Evolutionary conservation across 2,329 filamentous ascomycete genomes (phyloP), one percentile per base, ranked within the genome.

Genomic region (Alternaria solani): DNA sequence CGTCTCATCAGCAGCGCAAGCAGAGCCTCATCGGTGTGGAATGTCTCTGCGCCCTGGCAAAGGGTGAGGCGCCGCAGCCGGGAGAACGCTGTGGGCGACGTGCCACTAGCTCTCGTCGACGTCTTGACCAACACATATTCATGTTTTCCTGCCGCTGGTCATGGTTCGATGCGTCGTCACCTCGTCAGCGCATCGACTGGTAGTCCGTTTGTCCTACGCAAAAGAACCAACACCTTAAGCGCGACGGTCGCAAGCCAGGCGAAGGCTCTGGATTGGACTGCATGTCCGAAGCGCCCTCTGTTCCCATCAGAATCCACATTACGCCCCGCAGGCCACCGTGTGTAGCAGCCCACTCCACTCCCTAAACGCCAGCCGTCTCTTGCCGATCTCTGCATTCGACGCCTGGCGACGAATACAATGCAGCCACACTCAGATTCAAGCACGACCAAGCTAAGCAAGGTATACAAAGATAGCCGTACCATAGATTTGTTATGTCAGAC

Each of bases 401-500:
- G 53, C 26, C 49, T 36, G 34, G 42, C 41, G 23, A 55, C 28
- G 32, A 51, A 49, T 57, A 34, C 34, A 28, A 38, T 6, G 6
- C 32, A 41, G 20, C 18, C 14, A 53, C 53, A 41, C n/a, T 38
- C 34, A 32, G 18, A 42, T 42, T 69, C 30, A 5, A 73, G 70
- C 4, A 75, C 66, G 23, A 41, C 39, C 38, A 65, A 51, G 54
- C 62, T 58, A 66, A 54, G 42, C 18, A 41, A 48, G 38, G 46
- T 36, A 53, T 51, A 23, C 26, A 36, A 36, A 48, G 32, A 58
- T 54, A 55, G 43, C 56, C 57, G 47, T 41, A 43, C 52, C 20
- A 51, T 18, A 41, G 39, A 62, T 69, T 61, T 18, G 20, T 42
- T 41, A 18, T 41, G 62, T 69, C 67, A 70, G 64, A 69, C 61